phyloP scores from a whole-genome alignment of 129 eudicot species.

The Arctium lappa region DNA sequence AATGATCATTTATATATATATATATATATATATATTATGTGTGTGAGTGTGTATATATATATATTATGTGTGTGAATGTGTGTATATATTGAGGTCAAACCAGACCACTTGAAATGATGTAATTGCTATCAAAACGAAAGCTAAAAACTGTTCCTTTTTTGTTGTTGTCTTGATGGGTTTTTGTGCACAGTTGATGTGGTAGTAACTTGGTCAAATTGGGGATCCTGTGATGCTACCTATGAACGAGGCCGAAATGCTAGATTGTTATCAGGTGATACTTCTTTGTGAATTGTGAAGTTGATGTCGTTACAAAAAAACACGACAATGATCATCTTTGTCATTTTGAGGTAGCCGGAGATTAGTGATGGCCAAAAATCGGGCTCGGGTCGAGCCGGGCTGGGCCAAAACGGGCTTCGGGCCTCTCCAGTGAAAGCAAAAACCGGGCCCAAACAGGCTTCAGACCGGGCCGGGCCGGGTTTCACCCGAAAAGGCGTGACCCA shows the following conservation, averaged over 20 bases:
- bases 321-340: neutral
- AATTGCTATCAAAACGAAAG: neutral
- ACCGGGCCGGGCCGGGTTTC: too few species aligned
- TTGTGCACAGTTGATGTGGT: constrained; percentile 23
- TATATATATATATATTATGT: too few species aligned
- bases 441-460: too few species aligned
- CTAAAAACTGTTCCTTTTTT: neutral
- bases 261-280: constrained; percentile 31
- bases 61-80: too few species aligned
- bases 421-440: too few species aligned
- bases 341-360: neutral
- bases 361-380: too few species aligned
- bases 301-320: neutral
- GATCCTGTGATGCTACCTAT: constrained; percentile 15
- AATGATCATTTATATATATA: too few species aligned
- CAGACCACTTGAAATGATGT: neutral
- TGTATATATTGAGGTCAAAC: neutral
- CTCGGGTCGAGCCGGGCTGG: too few species aligned
- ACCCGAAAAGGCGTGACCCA: too few species aligned
- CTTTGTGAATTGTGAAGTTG: neutral
- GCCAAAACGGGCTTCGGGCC: too few species aligned
- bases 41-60: too few species aligned
- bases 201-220: constrained; percentile 15
- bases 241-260: constrained; percentile 21
- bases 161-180: constrained; percentile 9